These are phyloP conservation scores for Aspergillus haitiensis DNA, from an alignment of 495 filamentous ascomycete genomes.

Conservation along the genomic window DNA sequence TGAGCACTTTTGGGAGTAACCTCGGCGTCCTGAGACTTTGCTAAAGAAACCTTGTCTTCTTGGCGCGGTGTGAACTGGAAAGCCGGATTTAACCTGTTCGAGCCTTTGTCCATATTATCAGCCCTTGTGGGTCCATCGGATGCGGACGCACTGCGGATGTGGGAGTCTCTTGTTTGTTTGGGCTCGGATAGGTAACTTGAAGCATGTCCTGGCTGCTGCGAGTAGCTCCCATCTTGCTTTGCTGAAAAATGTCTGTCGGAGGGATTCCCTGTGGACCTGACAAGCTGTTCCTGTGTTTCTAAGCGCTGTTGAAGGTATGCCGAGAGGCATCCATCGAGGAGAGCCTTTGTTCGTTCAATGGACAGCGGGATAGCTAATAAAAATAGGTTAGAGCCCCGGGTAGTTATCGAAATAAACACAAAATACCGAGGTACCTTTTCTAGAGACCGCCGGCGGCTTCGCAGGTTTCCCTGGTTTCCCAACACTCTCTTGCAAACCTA, in stretches of 20 bases:
- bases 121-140: slow-evolving; percentile 26
- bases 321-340: slow-evolving; percentile 56
- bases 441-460: slow-evolving; percentile 19
- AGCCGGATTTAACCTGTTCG: slow-evolving; percentile 15
- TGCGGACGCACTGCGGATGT: slow-evolving; percentile 35
- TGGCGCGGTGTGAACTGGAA: slow-evolving; percentile 22
- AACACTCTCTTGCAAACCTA: slow-evolving; percentile 18
- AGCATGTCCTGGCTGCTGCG: slow-evolving; percentile 11
- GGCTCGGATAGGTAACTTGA: slow-evolving; percentile 27
- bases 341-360: slow-evolving; percentile 46
- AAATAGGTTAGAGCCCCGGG: slow-evolving; percentile 11
- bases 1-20: slow-evolving; percentile 24
- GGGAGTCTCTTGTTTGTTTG: slow-evolving; percentile 22
- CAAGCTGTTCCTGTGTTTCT: slow-evolving; percentile 21
- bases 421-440: slow-evolving; percentile 26
- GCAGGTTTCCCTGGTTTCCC: slow-evolving; percentile 16
- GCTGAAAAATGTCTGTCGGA: slow-evolving; percentile 15
- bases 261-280: slow-evolving; percentile 18
- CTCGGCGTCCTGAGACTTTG: slow-evolving; percentile 33
- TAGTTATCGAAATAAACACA: slow-evolving; percentile 10
- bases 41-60: slow-evolving; percentile 25
- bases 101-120: slow-evolving; percentile 22
- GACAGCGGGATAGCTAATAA: slow-evolving; percentile 42
- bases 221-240: slow-evolving; percentile 19
- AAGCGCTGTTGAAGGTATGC: slow-evolving; percentile 48